phyloP scores from a whole-genome alignment of 2,329 filamentous ascomycete species.

The Helotiales sp. region DNA sequence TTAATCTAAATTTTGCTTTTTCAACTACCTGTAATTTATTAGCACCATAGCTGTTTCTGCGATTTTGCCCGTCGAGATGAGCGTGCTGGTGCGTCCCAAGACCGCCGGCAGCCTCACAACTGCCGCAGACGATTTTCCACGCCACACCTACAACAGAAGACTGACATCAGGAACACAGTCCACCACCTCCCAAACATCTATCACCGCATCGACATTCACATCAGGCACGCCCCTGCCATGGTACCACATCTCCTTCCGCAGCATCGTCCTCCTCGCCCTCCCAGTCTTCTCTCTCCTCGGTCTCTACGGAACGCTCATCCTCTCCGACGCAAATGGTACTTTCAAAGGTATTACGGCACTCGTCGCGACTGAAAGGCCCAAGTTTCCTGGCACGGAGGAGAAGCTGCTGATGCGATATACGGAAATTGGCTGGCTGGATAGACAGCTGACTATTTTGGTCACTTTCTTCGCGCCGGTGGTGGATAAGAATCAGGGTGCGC shows the following conservation, averaged over 20 bases:
- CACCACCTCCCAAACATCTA: background rate
- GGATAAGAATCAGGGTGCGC: constrained; percentile 21
- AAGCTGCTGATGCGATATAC: constrained; percentile 34
- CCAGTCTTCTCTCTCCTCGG: constrained; percentile 34
- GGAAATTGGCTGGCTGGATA: constrained; percentile 33
- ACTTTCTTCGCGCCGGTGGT: constrained; percentile 37
- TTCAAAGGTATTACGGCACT: constrained; percentile 26
- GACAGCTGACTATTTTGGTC: constrained; percentile 32
- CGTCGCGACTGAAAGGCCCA: constrained; percentile 17
- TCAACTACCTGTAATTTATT: too few species aligned
- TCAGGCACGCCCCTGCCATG: constrained; percentile 9
- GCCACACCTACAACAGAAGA: constrained; percentile 1
- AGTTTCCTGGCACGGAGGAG: constrained; percentile 29
- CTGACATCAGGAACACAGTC: constrained; percentile 8
- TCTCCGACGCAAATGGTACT: constrained; percentile 33
- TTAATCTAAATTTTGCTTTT: background rate
- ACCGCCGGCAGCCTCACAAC: background rate
- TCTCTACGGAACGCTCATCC: constrained; percentile 23
- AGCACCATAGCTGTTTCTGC: too few species aligned
- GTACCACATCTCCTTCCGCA: constrained; percentile 27
- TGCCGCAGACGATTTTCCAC: background rate
- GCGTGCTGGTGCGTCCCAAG: background rate
- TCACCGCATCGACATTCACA: background rate
- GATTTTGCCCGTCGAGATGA: constrained; percentile 11
- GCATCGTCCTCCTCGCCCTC: constrained; percentile 27